Conservation (phyloP, 495 filamentous ascomycete genomes). For the Choiromyces venosus region DNA sequence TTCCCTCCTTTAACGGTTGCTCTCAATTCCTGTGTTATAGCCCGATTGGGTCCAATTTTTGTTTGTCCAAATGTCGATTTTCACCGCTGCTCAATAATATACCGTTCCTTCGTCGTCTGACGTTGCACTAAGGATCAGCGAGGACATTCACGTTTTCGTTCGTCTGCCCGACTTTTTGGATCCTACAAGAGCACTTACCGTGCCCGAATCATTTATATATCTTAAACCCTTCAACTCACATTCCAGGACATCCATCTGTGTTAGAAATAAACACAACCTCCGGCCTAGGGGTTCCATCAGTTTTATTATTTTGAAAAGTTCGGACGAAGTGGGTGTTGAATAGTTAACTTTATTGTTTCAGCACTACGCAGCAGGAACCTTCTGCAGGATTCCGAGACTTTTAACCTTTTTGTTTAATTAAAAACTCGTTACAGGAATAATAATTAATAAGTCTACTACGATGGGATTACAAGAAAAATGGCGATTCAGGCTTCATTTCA, state of each 20-base stretch:
- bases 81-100: conserved; percentile 20
- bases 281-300: neutral
- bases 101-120: conserved; percentile 22
- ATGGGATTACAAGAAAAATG: conserved; percentile 20
- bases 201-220: neutral
- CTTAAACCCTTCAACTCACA: neutral
- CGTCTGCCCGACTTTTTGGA: neutral
- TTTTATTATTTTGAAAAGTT: neutral
- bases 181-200: neutral
- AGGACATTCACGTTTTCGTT: conserved; percentile 3
- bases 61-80: conserved; percentile 31
- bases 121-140: conserved; percentile 22
- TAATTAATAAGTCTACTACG: neutral
- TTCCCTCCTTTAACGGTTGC: conserved; percentile 7
- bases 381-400: neutral
- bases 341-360: neutral
- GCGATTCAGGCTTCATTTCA: conserved; percentile 57
- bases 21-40: neutral
- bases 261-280: neutral
- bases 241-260: neutral
- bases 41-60: conserved; percentile 10
- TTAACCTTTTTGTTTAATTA: neutral
- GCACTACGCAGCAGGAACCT: neutral
- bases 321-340: neutral
- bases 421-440: neutral